Conservation (phyloP, 2,329 filamentous ascomycete genomes). For the Myriosclerotinia curreyana region DNA sequence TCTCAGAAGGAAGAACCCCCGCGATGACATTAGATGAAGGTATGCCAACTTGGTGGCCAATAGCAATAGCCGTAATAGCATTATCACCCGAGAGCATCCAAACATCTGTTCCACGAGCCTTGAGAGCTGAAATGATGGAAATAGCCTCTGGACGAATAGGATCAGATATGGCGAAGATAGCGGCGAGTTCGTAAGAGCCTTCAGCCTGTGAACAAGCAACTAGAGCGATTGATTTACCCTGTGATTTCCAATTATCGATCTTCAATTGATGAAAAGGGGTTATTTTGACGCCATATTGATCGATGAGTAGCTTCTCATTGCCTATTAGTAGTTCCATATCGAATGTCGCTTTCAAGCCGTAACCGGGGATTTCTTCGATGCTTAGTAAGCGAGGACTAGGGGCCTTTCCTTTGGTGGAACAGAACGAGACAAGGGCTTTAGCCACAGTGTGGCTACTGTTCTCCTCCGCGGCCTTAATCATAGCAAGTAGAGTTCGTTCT, state of each 20-base stretch:
- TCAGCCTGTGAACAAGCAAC: constrained; percentile 1
- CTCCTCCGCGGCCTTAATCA: constrained; percentile 62
- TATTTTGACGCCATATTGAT: constrained; percentile 46
- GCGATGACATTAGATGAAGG: constrained; percentile 72
- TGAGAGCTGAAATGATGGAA: constrained; percentile 62
- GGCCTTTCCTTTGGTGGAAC: constrained; percentile 41
- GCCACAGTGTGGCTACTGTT: constrained; percentile 74
- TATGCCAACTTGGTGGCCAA: constrained; percentile 75
- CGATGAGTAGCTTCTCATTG: constrained; percentile 70
- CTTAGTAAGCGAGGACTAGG: constrained; percentile 39
- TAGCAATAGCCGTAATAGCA: constrained; percentile 73
- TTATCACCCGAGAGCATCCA: constrained; percentile 97
- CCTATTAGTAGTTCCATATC: constrained; percentile 56
- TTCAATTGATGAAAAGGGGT: constrained; percentile 39
- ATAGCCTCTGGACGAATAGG: constrained; percentile 72
- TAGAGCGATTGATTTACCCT: constrained; percentile 63
- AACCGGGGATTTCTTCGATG: constrained; percentile 67
- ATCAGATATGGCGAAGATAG: constrained; percentile 75
- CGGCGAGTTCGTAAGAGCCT: constrained; percentile 52
- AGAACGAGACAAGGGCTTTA: constrained; percentile 65
- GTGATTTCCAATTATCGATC: constrained; percentile 56
- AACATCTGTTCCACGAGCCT: constrained; percentile 64
- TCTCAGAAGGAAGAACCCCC: constrained; percentile 80
- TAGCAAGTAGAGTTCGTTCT: constrained; percentile 46
- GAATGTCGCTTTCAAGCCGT: constrained; percentile 62